These are phyloP conservation scores for Tulasnella sp. DNA, from an alignment of 768 basidiomycete species.

Conservation along the genomic window DNA sequence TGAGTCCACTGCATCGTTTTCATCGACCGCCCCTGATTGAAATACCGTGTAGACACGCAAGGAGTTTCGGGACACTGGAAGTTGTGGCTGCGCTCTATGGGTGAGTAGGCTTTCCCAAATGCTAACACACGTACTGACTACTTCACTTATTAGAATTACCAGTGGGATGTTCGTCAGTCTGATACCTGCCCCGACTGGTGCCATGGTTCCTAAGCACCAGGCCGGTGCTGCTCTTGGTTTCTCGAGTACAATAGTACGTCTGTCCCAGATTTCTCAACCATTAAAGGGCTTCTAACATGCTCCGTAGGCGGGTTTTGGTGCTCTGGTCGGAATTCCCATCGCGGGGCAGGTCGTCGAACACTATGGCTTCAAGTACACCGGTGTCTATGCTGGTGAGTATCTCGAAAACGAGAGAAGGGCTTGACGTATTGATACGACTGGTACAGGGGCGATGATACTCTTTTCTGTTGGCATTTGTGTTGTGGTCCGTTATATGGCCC, in stretches of 20 bases:
- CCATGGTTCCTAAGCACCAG: constrained; percentile 8
- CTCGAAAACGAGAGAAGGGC: background rate
- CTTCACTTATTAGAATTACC: constrained; percentile 33
- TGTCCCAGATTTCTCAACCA: background rate
- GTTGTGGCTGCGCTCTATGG: constrained; percentile 51
- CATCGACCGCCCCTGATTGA: background rate
- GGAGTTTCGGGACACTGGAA: constrained; percentile 34
- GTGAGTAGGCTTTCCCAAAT: constrained; percentile 28
- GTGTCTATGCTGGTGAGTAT: constrained; percentile 13
- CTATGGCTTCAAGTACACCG: constrained; percentile 10
- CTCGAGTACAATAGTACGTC: constrained; percentile 7
- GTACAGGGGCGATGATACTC: background rate
- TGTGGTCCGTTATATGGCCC: background rate
- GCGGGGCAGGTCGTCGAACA: constrained; percentile 13
- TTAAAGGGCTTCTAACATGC: background rate
- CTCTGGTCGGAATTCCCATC: constrained; percentile 17
- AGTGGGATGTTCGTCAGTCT: constrained; percentile 41
- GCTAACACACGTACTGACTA: background rate
- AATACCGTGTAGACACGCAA: background rate
- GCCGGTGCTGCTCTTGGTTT: constrained; percentile 17
- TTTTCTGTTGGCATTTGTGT: background rate
- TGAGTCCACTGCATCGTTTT: constrained; percentile 26
- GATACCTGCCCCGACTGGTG: constrained; percentile 11
- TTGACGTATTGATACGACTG: background rate
- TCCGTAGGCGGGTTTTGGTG: constrained; percentile 13